Percentiles rank a stretch among this genome's conserved stretches.
Evolutionary conservation across 1,284 basidiomycete species (phyloP).

Genomic region (Trametes hirsuta): DNA sequence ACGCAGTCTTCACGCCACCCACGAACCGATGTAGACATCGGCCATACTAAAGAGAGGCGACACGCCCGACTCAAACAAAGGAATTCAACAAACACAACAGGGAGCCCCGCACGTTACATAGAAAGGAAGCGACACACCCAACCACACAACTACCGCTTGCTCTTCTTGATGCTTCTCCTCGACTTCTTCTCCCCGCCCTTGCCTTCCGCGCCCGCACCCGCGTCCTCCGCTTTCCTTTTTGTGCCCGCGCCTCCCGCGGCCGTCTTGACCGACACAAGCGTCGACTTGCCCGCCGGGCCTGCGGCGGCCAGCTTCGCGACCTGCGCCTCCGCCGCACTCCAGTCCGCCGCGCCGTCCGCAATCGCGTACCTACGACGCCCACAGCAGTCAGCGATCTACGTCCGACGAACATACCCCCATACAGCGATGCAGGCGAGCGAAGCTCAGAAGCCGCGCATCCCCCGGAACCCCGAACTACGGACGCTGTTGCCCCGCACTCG

Average conservation of each 20-base stretch:
- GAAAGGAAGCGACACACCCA: background rate
- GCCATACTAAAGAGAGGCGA: background rate
- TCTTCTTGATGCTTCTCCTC: slow-evolving; percentile 59
- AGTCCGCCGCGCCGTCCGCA: slow-evolving; percentile 69
- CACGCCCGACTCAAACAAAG: too few relatives aligned
- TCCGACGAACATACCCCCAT: background rate
- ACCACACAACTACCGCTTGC: slow-evolving; percentile 45
- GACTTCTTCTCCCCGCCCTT: slow-evolving; percentile 55
- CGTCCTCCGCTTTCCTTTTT: slow-evolving; percentile 67
- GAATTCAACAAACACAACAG: background rate
- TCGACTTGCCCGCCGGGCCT: slow-evolving; percentile 51
- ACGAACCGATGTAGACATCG: too few relatives aligned
- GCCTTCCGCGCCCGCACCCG: slow-evolving; percentile 35
- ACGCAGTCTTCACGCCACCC: too few relatives aligned
- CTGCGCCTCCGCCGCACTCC: slow-evolving; percentile 74
- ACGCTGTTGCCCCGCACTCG: background rate
- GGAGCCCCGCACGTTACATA: too few relatives aligned
- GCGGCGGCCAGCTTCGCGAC: slow-evolving; percentile 53
- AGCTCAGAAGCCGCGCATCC: too few relatives aligned
- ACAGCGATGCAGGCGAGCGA: background rate
- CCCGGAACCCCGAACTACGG: too few relatives aligned
- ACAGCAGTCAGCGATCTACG: background rate
- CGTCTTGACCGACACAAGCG: slow-evolving; percentile 80
- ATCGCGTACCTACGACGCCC: background rate
- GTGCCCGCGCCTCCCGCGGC: slow-evolving; percentile 41